Base-by-base conservation (phyloP, 257 asterid genomes). In the Nicotiana tabacum region DNA sequence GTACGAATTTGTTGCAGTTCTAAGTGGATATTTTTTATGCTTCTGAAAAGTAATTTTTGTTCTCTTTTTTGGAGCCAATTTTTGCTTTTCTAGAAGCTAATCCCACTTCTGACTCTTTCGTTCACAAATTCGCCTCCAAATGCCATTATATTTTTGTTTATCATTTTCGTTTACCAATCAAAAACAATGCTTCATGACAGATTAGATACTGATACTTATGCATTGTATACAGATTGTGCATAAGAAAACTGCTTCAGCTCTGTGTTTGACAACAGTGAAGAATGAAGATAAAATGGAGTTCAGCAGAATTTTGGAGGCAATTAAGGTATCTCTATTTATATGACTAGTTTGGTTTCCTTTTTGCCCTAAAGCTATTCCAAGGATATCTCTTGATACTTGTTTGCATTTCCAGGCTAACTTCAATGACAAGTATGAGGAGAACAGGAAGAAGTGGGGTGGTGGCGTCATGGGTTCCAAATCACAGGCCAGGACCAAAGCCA, bases 401-500 rank as follows among this genome's bases (percentile, higher is more conserved):
- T 64, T 83, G 9, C 43, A 51, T 13, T 82, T 13, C 65, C 88
- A 89, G 91, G 91, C 90, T 9, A 89, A 89, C 85, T 89, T 89
- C 85, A 89, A 89, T 15, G 91, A 89, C 61, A 89, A 89, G 32
- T 89, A 46, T 15, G 91, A 89, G 29, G 90, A 87, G 77, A 68
- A 88, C 66, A 82, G 89, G 62, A 89, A 82, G 77, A 89, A 89
- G 81, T 87, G 91, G 89, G 91, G 91, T 5, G 91, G 91, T 27
- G 91, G 91, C 11, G 62, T 87, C 80, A 89, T 87, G 91, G 91
- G 91, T 5, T 82, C 90, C 0, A 89, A 89, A 84, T 89, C 91
- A 10, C 91, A 89, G 76, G 91, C 91, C 9, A 89, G 58, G 69
- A 85, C 90, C 21, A 89, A 89, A 81, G 91, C 90, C 16, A 89